Evolutionary conservation across 495 filamentous ascomycete species (phyloP).

Genomic region (Friedmanniomyces simplex): DNA sequence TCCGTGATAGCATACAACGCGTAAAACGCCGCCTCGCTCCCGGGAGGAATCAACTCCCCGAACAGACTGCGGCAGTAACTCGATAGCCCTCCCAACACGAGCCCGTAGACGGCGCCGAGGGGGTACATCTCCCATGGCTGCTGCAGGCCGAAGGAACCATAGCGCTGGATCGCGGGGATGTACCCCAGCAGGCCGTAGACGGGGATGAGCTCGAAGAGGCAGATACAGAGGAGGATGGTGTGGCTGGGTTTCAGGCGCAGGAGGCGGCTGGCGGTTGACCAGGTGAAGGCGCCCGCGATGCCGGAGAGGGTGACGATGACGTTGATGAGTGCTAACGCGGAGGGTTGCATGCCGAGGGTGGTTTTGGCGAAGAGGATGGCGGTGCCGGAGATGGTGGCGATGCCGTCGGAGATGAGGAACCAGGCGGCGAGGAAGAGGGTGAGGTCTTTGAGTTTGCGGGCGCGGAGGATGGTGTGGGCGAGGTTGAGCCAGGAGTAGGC

Average conservation of each 20-base stretch:
- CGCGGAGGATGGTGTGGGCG: slow-evolving; percentile 65
- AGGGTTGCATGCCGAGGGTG: slow-evolving; percentile 75
- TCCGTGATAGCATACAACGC: slow-evolving; percentile 96
- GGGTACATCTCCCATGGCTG: slow-evolving; percentile 97
- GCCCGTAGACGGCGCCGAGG: slow-evolving; percentile 77
- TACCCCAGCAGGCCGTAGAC: slow-evolving; percentile 87
- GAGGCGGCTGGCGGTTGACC: slow-evolving; percentile 61
- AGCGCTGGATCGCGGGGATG: slow-evolving; percentile 62
- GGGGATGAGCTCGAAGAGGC: slow-evolving; percentile 83
- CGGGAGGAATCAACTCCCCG: slow-evolving; percentile 85
- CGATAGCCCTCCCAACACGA: slow-evolving; percentile 86
- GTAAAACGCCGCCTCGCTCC: slow-evolving; percentile 91
- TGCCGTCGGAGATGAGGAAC: slow-evolving; percentile 89
- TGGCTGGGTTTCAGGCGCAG: slow-evolving; percentile 62
- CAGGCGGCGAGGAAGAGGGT: slow-evolving; percentile 80
- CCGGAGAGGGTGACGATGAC: slow-evolving; percentile 78
- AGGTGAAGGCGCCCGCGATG: slow-evolving; percentile 78
- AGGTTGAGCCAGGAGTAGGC: slow-evolving; percentile 76
- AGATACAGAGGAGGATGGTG: slow-evolving; percentile 83
- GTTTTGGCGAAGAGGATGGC: slow-evolving; percentile 96
- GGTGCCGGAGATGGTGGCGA: slow-evolving; percentile 90
- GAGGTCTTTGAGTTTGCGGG: slow-evolving; percentile 72
- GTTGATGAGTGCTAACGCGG: slow-evolving; percentile 83
- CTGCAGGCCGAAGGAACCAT: slow-evolving; percentile 75
- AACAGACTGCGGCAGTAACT: slow-evolving; percentile 89